Evolutionary conservation across 257 asterid species (phyloP).

Genomic region (Scutellaria galericulata): DNA sequence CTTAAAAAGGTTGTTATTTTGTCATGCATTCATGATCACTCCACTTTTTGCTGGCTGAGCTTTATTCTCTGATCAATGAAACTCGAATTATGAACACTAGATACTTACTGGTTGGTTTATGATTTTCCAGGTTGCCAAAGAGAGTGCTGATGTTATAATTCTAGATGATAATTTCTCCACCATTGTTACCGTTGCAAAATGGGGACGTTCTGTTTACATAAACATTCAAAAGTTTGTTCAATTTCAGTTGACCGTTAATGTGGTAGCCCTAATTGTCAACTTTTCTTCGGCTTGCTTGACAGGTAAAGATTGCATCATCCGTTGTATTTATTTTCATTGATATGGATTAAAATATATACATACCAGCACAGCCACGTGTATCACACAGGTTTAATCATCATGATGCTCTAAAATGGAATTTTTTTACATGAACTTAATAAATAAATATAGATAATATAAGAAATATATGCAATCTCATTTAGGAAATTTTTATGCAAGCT

Average conservation of each 20-base stretch:
- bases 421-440: no score
- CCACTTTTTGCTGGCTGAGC: no score
- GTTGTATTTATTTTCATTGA: neutral
- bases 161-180: slow-evolving; percentile 96
- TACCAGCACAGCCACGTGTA: neutral
- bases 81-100: neutral
- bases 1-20: neutral
- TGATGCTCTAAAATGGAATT: no score
- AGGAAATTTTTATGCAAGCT: no score
- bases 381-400: no score
- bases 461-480: no score
- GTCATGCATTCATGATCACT: no score
- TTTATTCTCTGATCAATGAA: no score
- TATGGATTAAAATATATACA: neutral
- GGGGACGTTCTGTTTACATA: slow-evolving; percentile 97
- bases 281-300: slow-evolving; percentile 97
- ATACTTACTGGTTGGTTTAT: slow-evolving; percentile 22
- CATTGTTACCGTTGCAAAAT: slow-evolving; percentile 89
- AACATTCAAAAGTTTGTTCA: slow-evolving; percentile 96
- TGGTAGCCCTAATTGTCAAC: slow-evolving; percentile 92
- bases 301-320: slow-evolving; percentile 45
- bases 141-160: slow-evolving; percentile 95
- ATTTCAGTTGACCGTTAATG: slow-evolving; percentile 93
- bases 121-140: slow-evolving; percentile 86
- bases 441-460: no score